A percentile compares a stretch with the other conserved stretches of the same genome.
These are phyloP conservation scores for Nannochloropsis gaditana DNA, from an alignment of 108 stramenopile genomes.

Conservation along the genomic window DNA sequence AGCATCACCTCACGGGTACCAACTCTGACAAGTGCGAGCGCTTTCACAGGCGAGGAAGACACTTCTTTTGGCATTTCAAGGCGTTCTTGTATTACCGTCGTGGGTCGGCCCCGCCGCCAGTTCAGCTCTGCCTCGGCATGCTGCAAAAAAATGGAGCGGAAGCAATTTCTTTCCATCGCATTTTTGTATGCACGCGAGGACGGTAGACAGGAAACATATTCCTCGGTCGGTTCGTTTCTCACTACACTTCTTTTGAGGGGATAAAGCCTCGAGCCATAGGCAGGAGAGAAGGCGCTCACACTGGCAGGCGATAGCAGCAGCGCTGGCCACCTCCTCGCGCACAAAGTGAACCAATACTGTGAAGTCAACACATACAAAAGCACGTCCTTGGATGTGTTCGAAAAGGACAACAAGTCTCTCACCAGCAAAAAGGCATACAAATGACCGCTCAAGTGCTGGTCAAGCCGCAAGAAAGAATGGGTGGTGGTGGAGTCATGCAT, in stretches of 20 bases:
- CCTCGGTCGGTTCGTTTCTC: not conserved
- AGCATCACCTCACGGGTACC: not conserved
- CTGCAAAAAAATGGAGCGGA: conserved; percentile 8
- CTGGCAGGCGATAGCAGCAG: not conserved
- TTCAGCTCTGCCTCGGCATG: not conserved
- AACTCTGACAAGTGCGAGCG: not conserved
- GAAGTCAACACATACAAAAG: not conserved
- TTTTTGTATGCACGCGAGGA: not conserved
- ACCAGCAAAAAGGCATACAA: not conserved
- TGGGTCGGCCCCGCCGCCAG: conserved; percentile 9
- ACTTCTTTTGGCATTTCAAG: not conserved
- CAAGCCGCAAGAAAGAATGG: not conserved
- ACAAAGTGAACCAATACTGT: conserved; percentile 17
- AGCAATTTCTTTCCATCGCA: not conserved
- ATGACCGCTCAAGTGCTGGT: not conserved
- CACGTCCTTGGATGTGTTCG: not conserved
- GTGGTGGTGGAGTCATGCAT: not conserved
- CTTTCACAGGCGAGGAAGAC: not conserved
- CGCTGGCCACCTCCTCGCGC: not conserved
- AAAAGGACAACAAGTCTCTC: not conserved
- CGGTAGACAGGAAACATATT: not conserved
- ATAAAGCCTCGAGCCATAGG: too few species aligned
- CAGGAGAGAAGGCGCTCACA: too few species aligned
- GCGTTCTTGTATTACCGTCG: not conserved
- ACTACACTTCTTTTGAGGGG: too few species aligned